Evolutionary conservation across 768 basidiomycete genomes (phyloP).

Genomic region (Lentinula raphanica): DNA sequence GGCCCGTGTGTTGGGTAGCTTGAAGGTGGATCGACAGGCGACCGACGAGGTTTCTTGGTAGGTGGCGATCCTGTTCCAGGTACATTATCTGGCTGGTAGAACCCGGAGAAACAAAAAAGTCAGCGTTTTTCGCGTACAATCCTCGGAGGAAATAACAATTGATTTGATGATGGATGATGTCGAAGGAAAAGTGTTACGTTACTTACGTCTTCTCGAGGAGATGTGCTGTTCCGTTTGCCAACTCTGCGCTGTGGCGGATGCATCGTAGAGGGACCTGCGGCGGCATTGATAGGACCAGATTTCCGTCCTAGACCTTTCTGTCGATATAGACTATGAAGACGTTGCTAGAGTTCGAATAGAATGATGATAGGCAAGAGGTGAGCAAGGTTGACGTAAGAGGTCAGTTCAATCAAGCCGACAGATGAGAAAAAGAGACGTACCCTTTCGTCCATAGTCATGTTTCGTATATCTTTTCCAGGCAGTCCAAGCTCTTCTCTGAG

Average conservation of each 20-base stretch:
- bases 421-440: conserved; percentile 26
- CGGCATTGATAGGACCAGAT: conserved; percentile 29
- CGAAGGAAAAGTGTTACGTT: conserved; percentile 10
- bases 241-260: conserved; percentile 23
- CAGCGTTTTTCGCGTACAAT: neutral
- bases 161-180: conserved; percentile 3
- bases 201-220: conserved; percentile 62
- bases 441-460: conserved; percentile 54
- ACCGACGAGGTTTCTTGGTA: conserved; percentile 50
- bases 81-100: conserved; percentile 40
- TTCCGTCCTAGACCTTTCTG: conserved; percentile 15
- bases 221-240: conserved; percentile 55
- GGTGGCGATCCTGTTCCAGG: conserved; percentile 51
- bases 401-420: neutral
- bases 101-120: conserved; percentile 1
- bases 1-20: conserved; percentile 27
- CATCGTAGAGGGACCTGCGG: conserved; percentile 37
- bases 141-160: conserved; percentile 3
- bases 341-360: conserved; percentile 23
- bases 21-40: conserved; percentile 36
- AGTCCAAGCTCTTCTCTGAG: conserved; percentile 41
- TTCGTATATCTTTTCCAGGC: conserved; percentile 38
- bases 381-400: conserved; percentile 9
- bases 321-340: conserved; percentile 26
- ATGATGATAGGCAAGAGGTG: neutral